A percentile compares a stretch with the other conserved stretches of the same genome.
Evolutionary conservation across 1,139 yeast species (phyloP).

Genomic region (Casaregolazyma lundiana): DNA sequence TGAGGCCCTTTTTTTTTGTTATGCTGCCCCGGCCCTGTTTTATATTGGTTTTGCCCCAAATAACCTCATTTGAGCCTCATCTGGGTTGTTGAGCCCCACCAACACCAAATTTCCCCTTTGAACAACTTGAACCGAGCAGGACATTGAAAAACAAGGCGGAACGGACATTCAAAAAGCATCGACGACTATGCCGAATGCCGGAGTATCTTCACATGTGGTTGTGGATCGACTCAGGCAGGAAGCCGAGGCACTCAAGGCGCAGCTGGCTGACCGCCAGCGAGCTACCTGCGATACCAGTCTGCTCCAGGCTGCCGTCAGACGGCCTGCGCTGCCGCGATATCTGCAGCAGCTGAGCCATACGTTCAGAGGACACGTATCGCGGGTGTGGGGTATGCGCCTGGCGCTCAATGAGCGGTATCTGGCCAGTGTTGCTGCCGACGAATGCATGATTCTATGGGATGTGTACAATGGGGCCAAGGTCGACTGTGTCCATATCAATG

Average conservation of each 20-base stretch:
- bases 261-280: slow-evolving; percentile 18
- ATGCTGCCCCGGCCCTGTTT: too few species aligned
- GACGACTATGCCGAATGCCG: neutral
- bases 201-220: neutral
- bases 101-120: too few species aligned
- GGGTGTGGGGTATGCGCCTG: slow-evolving; percentile 69
- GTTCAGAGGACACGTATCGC: slow-evolving; percentile 70
- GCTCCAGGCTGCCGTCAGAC: slow-evolving; percentile 17
- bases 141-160: too few species aligned
- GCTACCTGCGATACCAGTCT: slow-evolving; percentile 23
- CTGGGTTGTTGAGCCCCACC: too few species aligned
- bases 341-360: slow-evolving; percentile 24
- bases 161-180: too few species aligned
- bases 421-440: slow-evolving; percentile 76
- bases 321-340: slow-evolving; percentile 18
- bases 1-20: too few species aligned
- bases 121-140: neutral
- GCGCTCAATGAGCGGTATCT: slow-evolving; percentile 54
- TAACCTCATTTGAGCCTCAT: too few species aligned
- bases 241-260: slow-evolving; percentile 21
- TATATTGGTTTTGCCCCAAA: too few species aligned
- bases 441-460: slow-evolving; percentile 82
- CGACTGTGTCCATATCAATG: slow-evolving; percentile 58
- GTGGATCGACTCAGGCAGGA: slow-evolving; percentile 13
- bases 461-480: slow-evolving; percentile 66